Conservation (phyloP, 495 filamentous ascomycete genomes). For the Penicillium herquei region DNA sequence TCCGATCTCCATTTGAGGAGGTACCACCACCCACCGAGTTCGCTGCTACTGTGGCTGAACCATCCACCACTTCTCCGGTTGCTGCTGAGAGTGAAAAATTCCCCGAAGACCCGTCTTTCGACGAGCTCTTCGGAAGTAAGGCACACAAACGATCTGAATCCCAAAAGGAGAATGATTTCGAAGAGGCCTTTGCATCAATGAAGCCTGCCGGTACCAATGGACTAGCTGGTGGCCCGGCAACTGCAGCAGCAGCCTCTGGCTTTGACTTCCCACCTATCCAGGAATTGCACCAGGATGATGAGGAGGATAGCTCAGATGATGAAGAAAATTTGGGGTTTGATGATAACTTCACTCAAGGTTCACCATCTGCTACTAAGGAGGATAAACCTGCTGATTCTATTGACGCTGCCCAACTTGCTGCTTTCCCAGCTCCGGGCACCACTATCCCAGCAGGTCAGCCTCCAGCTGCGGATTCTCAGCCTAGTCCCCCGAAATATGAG, state of each 20-base stretch:
- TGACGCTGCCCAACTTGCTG: conserved; percentile 39
- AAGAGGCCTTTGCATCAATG: conserved; percentile 48
- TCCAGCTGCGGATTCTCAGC: conserved; percentile 57
- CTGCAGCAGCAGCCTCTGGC: conserved; percentile 26
- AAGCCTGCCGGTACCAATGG: conserved; percentile 25
- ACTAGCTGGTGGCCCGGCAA: conserved; percentile 22
- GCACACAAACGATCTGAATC: conserved; percentile 55
- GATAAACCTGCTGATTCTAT: conserved; percentile 31
- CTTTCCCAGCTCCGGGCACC: conserved; percentile 39
- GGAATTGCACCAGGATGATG: conserved; percentile 77
- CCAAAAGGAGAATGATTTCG: conserved; percentile 56
- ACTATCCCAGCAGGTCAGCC: conserved; percentile 25
- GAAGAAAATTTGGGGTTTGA: conserved; percentile 76
- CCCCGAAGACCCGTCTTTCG: conserved; percentile 41
- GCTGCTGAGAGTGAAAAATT: conserved; percentile 20
- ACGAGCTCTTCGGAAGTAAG: conserved; percentile 55
- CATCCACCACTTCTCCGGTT: conserved; percentile 21
- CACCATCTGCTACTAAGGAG: conserved; percentile 39
- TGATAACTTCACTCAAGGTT: conserved; percentile 81
- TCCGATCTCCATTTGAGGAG: conserved; percentile 46
- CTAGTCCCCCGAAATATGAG: conserved; percentile 66
- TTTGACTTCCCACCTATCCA: conserved; percentile 93
- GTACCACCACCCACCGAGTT: conserved; percentile 29
- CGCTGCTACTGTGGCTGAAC: conserved; percentile 15
- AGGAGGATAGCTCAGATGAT: conserved; percentile 69